A percentile compares a stretch with the other conserved stretches of the same genome.
phyloP scores from a whole-genome alignment of 192 early-diverging fungal species.

The Coemansia sp. region DNA sequence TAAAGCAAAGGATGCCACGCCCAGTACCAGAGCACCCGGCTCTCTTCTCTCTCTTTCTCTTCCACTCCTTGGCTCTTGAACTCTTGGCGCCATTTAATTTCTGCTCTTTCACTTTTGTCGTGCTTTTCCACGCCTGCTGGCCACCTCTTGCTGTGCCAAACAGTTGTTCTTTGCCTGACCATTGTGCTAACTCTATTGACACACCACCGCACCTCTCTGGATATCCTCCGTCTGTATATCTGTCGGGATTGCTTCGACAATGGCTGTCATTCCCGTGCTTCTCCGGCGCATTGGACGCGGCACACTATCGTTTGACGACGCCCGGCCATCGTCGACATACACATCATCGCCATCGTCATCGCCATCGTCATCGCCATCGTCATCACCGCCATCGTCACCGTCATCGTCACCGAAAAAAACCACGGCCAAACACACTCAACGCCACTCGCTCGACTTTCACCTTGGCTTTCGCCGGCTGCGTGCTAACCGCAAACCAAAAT shows the following conservation, averaged over 20 bases:
- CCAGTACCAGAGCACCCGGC: too few species aligned
- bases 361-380: neutral
- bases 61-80: too few species aligned
- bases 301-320: conserved; percentile 21
- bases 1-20: too few species aligned
- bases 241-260: too few species aligned
- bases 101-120: conserved; percentile 1
- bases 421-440: too few species aligned
- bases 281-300: conserved; percentile 27
- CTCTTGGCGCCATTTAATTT: too few species aligned
- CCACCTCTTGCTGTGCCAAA: neutral
- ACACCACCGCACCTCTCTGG: too few species aligned
- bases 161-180: neutral
- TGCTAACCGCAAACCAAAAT: too few species aligned
- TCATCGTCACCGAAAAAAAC: too few species aligned
- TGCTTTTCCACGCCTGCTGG: neutral
- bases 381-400: neutral
- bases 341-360: neutral
- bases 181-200: neutral
- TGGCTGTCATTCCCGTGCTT: conserved; percentile 17
- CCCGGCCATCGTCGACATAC: neutral
- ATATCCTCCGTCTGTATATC: too few species aligned
- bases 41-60: too few species aligned
- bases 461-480: neutral
- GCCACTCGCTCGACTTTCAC: neutral